Conservation (phyloP, 2,329 filamentous ascomycete species). For the Ascochyta pisi region DNA sequence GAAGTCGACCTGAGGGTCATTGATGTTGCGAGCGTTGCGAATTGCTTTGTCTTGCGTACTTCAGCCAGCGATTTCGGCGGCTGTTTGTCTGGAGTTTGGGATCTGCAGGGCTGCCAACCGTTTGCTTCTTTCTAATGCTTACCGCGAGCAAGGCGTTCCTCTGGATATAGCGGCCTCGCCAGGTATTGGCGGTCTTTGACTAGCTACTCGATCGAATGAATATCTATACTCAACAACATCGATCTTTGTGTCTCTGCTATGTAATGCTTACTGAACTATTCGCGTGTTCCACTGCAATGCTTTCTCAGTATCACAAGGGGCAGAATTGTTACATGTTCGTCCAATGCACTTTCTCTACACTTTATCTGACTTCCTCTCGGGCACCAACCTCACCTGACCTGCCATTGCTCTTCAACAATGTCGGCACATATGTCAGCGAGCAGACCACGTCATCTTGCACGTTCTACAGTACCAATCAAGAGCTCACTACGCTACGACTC, state of each 20-base stretch:
- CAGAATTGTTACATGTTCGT: background rate
- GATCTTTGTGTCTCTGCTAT: too few relatives aligned
- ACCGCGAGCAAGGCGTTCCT: constrained; percentile 14
- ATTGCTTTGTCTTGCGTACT: constrained; percentile 11
- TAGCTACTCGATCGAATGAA: constrained; percentile 7
- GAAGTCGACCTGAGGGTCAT: background rate
- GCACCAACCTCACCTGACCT: too few relatives aligned
- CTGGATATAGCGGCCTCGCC: constrained; percentile 4
- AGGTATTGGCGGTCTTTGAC: constrained; percentile 1
- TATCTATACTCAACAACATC: constrained; percentile 5
- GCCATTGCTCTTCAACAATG: too few relatives aligned
- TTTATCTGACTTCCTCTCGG: too few relatives aligned
- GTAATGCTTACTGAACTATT: background rate
- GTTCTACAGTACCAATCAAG: too few relatives aligned
- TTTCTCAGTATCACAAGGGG: background rate
- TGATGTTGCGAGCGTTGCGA: background rate
- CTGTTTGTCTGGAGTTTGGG: constrained; percentile 14
- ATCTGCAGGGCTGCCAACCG: constrained; percentile 10
- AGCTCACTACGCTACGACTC: too few relatives aligned
- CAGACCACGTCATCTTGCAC: too few relatives aligned
- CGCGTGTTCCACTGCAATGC: too few relatives aligned
- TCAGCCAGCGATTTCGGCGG: constrained; percentile 15
- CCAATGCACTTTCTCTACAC: too few relatives aligned
- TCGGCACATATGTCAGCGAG: too few relatives aligned
- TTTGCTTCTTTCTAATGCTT: background rate